Base-by-base conservation (phyloP, 2,329 filamentous ascomycete species). In the Macrophomina phaseolina region DNA sequence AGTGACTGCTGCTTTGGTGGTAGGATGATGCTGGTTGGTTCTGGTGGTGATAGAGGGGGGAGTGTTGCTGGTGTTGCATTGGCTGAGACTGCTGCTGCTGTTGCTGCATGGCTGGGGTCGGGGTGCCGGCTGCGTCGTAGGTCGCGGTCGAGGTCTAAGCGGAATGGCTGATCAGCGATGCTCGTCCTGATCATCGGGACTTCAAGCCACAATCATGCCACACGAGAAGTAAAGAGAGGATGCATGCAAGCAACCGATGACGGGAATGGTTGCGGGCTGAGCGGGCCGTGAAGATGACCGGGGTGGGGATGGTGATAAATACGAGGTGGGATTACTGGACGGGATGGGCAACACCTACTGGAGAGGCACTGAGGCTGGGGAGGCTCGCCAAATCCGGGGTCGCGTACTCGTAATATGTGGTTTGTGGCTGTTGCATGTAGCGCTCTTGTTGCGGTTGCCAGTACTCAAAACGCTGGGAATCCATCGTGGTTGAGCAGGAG, bases 341-440 rank as follows among this genome's bases (percentile, higher is more conserved):
- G 32, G 23, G 58, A 30, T 32, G 52, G 16, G 46, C 6, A 32
- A n/a, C 40, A 72, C 76, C 71, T 71, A 80, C 78, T 14, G 78
- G 77, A 53, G 78, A 80, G 40, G 73, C 76, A 64, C 73, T 78
- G 40, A 79, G 70, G 67, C 77, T 80, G 3, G 77, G 75, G 28
- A 78, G 74, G 69, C 77, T 77, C 23, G 76, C 72, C 6, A 77
- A 71, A 64, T 77, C 76, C 7, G 74, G 73, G 7, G 75, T 72
- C 23, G 52, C 32, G 49, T 77, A 66, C 42, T 79, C 75, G 46
- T 76, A 78, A 53, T 77, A 68, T 18, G 70, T 70, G 8, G 72
- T 72, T 58, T 76, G 75, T 45, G 78, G 73, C 30, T 74, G 68
- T 23, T 23, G 23, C 8, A 75, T 68, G 64, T 76, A 77, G 65